Evolutionary conservation across 768 basidiomycete genomes (phyloP).

Genomic region (Galerina sulciceps): DNA sequence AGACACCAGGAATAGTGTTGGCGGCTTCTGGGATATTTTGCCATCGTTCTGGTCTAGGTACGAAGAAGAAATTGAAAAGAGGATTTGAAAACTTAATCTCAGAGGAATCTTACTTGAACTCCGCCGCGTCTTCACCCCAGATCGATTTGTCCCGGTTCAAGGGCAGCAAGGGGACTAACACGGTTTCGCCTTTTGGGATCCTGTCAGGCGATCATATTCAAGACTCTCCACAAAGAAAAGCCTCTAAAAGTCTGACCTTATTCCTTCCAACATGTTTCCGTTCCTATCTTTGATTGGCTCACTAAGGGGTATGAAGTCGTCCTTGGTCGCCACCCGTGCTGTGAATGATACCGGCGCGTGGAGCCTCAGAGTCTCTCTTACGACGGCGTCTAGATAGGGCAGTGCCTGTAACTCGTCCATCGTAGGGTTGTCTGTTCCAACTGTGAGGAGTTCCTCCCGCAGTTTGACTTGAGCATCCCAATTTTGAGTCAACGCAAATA

Average conservation of each 20-base stretch:
- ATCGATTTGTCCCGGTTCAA: conserved; percentile 56
- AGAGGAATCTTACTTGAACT: conserved; percentile 52
- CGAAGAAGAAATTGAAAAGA: not conserved
- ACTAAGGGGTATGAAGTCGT: conserved; percentile 58
- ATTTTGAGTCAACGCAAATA: conserved; percentile 56
- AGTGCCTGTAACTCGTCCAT: conserved; percentile 74
- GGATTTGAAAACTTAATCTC: not conserved
- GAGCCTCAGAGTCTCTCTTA: conserved; percentile 62
- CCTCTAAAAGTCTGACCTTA: conserved; percentile 24
- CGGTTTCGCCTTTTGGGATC: conserved; percentile 45
- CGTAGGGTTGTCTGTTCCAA: conserved; percentile 59
- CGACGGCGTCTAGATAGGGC: conserved; percentile 72
- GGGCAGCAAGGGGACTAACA: conserved; percentile 53
- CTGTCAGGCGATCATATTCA: conserved; percentile 10
- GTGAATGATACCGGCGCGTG: conserved; percentile 54
- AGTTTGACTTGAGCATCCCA: conserved; percentile 57
- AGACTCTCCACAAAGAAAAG: not conserved
- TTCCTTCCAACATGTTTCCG: conserved; percentile 41
- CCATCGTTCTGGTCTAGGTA: conserved; percentile 71
- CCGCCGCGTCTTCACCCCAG: conserved; percentile 68
- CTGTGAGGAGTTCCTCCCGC: conserved; percentile 55
- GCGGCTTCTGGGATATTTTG: conserved; percentile 47
- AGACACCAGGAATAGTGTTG: conserved; percentile 57
- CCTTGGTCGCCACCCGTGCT: conserved; percentile 47
- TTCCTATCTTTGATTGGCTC: conserved; percentile 47